Evolutionary conservation across 1,139 yeast species (phyloP), one percentile per base, ranked within the genome.

Genomic region (Kluyveromyces sp.): DNA sequence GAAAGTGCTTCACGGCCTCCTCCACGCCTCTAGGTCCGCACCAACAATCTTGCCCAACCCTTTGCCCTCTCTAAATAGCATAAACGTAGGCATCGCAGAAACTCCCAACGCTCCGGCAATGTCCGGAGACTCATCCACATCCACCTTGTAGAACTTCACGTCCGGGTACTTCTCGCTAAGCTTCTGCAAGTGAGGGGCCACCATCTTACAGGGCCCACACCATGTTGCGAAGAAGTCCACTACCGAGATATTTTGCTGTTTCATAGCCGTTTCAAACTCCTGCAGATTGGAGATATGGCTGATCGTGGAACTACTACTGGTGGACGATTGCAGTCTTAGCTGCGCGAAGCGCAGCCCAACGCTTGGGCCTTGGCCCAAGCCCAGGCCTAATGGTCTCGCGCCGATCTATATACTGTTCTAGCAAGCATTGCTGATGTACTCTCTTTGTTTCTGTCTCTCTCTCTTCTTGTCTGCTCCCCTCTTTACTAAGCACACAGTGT

Each of bases 161-260:
- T 69, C 66, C 48, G 64, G 73, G 54, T 66, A 66, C 41, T 64
- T 61, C n/a, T 69, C 64, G 34, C 72, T 67, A 53, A 84, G 76
- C 65, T 83, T 80, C 54, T 83, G 87, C 57, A 87, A 69, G 55
- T 80, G 67, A 50, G 96, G 96, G 33, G 90, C 78, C 66, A 88
- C 81, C 61, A 85, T 85, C 67, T 83, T 84, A 71, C 96, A 88
- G 39, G 96, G 96, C 47, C 92, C 95, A 70, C 96, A 88, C 96
- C 96, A 88, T 45, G 83, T 78, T 45, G 96, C 96, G 61, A 77
- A 83, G 66, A 86, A 88, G 66, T 88, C 96, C 51, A 87, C 83
- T 35, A 86, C 21, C 8, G 47, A 41, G 8, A 45, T 25, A 34
- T 34, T 33, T 2, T 37, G 32, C 10, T 32, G 28, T 10, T 42